A percentile compares a stretch with the other conserved stretches of the same genome.
phyloP scores from a whole-genome alignment of 2,329 filamentous ascomycete species.

The Uncinocarpus reesii region DNA sequence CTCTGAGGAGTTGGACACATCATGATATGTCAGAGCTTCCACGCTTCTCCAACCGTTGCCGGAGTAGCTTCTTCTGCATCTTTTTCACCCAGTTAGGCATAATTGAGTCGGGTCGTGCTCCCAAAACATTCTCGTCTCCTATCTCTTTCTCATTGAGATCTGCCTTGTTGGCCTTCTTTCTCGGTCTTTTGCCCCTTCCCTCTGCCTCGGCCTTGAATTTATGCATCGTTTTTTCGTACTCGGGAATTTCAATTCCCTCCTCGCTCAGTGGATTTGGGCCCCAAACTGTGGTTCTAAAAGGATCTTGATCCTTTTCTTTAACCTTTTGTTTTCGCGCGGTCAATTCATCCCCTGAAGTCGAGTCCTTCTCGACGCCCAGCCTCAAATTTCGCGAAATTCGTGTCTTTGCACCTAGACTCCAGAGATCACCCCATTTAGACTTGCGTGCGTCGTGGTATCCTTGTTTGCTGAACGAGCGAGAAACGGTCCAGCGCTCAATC shows the following conservation, averaged over 20 bases:
- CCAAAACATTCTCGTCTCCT: constrained; percentile 18
- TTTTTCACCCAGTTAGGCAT: constrained; percentile 37
- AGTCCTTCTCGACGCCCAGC: constrained; percentile 42
- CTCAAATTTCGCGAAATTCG: constrained; percentile 53
- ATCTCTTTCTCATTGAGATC: neutral
- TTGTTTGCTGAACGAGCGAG: constrained; percentile 65
- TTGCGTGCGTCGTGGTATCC: constrained; percentile 92
- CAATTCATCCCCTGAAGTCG: constrained; percentile 21
- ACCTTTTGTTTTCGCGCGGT: neutral
- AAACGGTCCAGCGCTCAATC: constrained; percentile 89
- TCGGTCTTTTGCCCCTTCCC: constrained; percentile 25
- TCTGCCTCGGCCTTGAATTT: constrained; percentile 12
- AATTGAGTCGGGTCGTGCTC: constrained; percentile 22
- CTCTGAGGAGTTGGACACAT: neutral
- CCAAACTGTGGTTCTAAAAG: no score
- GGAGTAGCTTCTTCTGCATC: constrained; percentile 34
- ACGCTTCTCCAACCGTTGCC: neutral
- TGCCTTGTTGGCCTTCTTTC: no score
- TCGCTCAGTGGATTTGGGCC: neutral
- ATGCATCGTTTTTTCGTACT: constrained; percentile 12
- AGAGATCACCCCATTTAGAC: constrained; percentile 81
- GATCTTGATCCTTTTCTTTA: constrained; percentile 11
- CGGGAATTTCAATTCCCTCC: constrained; percentile 12
- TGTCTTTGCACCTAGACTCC: constrained; percentile 90
- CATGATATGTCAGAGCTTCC: neutral